A percentile compares a stretch with the other conserved stretches of the same genome.
Evolutionary conservation across 2,329 filamentous ascomycete genomes (phyloP).

Genomic region (Pseudogymnoascus pannorum): DNA sequence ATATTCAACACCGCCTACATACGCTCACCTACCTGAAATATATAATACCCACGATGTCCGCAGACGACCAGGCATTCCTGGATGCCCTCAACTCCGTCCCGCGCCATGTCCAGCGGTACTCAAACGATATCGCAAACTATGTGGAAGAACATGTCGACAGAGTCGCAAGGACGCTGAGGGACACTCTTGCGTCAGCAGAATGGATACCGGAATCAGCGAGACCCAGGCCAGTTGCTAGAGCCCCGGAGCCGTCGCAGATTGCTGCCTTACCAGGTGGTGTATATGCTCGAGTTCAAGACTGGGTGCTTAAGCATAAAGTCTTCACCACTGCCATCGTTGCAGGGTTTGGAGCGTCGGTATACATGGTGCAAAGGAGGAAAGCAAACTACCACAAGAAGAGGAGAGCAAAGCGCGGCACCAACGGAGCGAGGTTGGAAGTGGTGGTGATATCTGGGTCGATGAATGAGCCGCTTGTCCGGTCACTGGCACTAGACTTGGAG

Average conservation of each 20-base stretch:
- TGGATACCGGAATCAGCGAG: conserved; percentile 69
- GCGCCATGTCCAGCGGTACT: conserved; percentile 63
- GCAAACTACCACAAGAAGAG: conserved; percentile 54
- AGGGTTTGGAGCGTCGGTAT: conserved; percentile 58
- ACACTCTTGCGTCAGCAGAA: conserved; percentile 56
- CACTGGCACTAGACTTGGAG: conserved; percentile 79
- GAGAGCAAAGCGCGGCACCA: conserved; percentile 69
- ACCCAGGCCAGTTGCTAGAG: conserved; percentile 37
- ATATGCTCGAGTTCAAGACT: conserved; percentile 56
- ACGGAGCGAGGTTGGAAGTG: conserved; percentile 82
- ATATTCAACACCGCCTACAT: neutral
- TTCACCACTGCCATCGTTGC: conserved; percentile 65
- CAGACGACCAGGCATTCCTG: conserved; percentile 70
- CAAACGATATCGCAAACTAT: conserved; percentile 66
- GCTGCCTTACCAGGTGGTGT: conserved; percentile 29
- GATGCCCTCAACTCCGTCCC: conserved; percentile 63
- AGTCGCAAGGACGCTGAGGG: conserved; percentile 63
- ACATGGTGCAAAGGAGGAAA: conserved; percentile 45
- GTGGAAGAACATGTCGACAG: conserved; percentile 76
- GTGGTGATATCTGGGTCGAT: conserved; percentile 83
- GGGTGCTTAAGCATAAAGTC: conserved; percentile 66
- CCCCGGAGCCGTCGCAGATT: conserved; percentile 19
- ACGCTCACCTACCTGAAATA: neutral
- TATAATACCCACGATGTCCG: conserved; percentile 54
- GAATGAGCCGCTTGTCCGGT: conserved; percentile 73